Evolutionary conservation across 441 rosid genomes (phyloP), one percentile per base, ranked within the genome.

Genomic region (Populus trichocarpa): DNA sequence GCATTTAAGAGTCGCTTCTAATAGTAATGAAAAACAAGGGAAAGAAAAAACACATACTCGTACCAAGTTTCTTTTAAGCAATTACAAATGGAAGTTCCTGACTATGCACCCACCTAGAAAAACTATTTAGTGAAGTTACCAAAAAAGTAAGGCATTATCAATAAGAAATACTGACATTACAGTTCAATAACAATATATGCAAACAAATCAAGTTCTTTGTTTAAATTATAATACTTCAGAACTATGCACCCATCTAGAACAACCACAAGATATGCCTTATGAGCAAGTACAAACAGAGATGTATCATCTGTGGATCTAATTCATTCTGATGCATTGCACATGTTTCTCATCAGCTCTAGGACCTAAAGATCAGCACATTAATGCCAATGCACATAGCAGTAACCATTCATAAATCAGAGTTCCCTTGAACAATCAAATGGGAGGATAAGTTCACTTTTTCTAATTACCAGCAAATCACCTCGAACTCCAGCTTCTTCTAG

Each of bases 401-500:
- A 12, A 46, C 57, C 57, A 13, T 46, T 46, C 18, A 46, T 46
- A 46, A 46, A 46, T 46, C 57, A 46, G 57, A 46, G 16, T 46
- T 46, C 18, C 18, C 57, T 46, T 46, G 57, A 46, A 12, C 57
- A 46, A 46, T 1, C 57, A 46, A 46, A 1, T 46, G 57, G 57
- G 57, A 46, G 18, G 57, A 46, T 46, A 46, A 46, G 18, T 46
- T 46, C 57, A 46, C 57, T 9, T 35, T 64, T 75, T 77, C 70
- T n/a, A n/a, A n/a, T 85, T 83, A 91, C 97, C 96, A 86, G 81
- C 74, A 92, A 33, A 77, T 86, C 85, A 38, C 98, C 96, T 72
- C 88, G 86, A 65, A 92, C 95, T 69, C 97, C 97, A 81, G 98
- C 96, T 85, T 94, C 98, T 85, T 94, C 98, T 42, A 90, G 82